Base-by-base conservation (phyloP, 768 basidiomycete genomes). In the Lactarius deliciosus region DNA sequence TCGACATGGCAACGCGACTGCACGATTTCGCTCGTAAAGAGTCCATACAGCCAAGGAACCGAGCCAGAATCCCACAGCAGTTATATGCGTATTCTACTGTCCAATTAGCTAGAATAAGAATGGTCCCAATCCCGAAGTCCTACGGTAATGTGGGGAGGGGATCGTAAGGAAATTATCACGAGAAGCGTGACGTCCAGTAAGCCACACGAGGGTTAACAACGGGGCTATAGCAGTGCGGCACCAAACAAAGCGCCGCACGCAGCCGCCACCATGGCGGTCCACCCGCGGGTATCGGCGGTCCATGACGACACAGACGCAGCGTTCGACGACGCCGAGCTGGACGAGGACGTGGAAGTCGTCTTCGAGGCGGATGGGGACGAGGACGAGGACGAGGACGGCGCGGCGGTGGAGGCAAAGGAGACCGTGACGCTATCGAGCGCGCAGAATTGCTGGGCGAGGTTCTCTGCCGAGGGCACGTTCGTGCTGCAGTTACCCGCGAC, bases 361-460 rank as follows among this genome's bases (percentile, higher is more conserved):
- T 67, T 2, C 9, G 15, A 36, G 30, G n/a, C 10, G 1, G 63
- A 36, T 0, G 57, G 47, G 10, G 61, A 22, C 5, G 67, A 28
- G 2, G 62, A 15, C 16, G 45, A 28, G 4, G 62, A 20, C 15
- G 45, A 11, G 10, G 62, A 57, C 2, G 73, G 70, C 2, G 76
- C 69, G 18, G 77, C 43, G 15, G 79, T 76, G 72, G 81, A 81
- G 1, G 77, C 69, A 47, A 82, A 72, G 1, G 77, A 75, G 5
- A 77, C 74, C 32, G 75, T 76, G 13, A 75, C 63, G 32, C 74
- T 75, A 9, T 79, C 79, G 59, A 80, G 55, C 22, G 79, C 76
- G 71, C 84, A 85, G 72, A 84, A 84, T 68, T 77, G 76, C 67
- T 83, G 78, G 1, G 82, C 79, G 38, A 85, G 77, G 18, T 65